Evolutionary conservation across 306 rosid genomes (phyloP).

Genomic region (Malus fusca): DNA sequence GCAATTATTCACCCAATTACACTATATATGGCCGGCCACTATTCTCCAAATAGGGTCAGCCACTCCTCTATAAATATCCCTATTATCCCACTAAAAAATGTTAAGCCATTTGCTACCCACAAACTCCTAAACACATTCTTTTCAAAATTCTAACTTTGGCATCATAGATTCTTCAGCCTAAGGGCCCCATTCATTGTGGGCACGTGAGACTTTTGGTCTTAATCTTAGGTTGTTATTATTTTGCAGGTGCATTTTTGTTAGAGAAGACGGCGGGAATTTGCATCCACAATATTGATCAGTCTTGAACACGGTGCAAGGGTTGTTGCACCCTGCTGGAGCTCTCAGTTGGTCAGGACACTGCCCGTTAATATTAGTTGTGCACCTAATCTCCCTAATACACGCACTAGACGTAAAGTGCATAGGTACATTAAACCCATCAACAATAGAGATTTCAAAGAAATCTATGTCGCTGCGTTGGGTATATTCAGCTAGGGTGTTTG

Average conservation of each 20-base stretch:
- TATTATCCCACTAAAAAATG: no score
- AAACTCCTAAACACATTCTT: no score
- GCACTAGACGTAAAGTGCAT: slow-evolving; percentile 11
- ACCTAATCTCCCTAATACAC: background rate
- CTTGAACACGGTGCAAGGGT: slow-evolving; percentile 27
- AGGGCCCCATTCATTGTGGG: no score
- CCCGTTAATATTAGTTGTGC: slow-evolving; percentile 15
- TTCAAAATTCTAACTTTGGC: no score
- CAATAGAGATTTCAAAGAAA: slow-evolving; percentile 24
- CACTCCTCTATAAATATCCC: no score
- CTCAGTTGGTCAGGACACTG: slow-evolving; percentile 3
- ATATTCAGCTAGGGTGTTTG: slow-evolving; percentile 22
- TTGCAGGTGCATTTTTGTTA: background rate
- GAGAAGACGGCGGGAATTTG: background rate
- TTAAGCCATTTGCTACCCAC: no score
- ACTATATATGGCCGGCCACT: no score
- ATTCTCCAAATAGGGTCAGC: no score
- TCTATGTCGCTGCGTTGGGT: slow-evolving; percentile 15
- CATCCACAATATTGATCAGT: slow-evolving; percentile 23
- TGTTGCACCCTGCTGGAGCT: slow-evolving; percentile 12
- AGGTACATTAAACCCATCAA: slow-evolving; percentile 28
- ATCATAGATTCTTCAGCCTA: no score
- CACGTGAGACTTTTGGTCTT: no score
- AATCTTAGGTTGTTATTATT: no score
- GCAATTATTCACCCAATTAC: no score